Base-by-base conservation (phyloP, 2,329 filamentous ascomycete genomes). In the Tolypocladium cylindrosporum region DNA sequence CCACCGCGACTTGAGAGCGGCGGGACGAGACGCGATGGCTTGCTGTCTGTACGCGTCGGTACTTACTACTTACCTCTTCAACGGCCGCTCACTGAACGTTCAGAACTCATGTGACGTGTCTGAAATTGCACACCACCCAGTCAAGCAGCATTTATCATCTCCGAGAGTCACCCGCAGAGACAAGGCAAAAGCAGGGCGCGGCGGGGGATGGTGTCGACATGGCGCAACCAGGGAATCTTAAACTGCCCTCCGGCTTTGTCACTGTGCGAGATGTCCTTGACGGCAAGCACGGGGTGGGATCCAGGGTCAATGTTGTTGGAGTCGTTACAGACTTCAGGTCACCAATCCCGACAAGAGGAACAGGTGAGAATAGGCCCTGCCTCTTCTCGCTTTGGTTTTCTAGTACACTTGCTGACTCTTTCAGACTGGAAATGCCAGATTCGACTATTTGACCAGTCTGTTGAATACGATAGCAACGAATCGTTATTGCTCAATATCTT, bases 311-410 rank as follows among this genome's bases (percentile, higher is more conserved):
- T 71, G 73, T 94, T 45, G 79, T 91, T 55, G 91, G 90, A 1
- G 71, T 93, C 5, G 81, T 93, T 4, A 82, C 83, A 55, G 89
- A 93, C 64, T 79, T 78, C 54, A 78, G 83, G 58, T 71, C 77
- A 1, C 81, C 84, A 1, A 76, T 75, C 0, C 58, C 68, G 13
- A 84, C 84, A 1, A 74, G 61, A 57, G 79, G 81, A 27, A 65
- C 69, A 31, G 86, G 89, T 79, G 31, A 55, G 55, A 6, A 10
- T n/a, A 7, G 14, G 4, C 9, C 3, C 7, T 34, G 6, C 9
- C 16, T 24, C 31, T 21, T 11, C 40, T n/a, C n/a, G 24, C 21
- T 19, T 13, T 34, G 19, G 5, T 7, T 5, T 10, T 39, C n/a
- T 19, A 27, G 52, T 24, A 34, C 48, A 40, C 37, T 52, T 58